phyloP scores from a whole-genome alignment of 306 rosid genomes.

The Prunus salicina region DNA sequence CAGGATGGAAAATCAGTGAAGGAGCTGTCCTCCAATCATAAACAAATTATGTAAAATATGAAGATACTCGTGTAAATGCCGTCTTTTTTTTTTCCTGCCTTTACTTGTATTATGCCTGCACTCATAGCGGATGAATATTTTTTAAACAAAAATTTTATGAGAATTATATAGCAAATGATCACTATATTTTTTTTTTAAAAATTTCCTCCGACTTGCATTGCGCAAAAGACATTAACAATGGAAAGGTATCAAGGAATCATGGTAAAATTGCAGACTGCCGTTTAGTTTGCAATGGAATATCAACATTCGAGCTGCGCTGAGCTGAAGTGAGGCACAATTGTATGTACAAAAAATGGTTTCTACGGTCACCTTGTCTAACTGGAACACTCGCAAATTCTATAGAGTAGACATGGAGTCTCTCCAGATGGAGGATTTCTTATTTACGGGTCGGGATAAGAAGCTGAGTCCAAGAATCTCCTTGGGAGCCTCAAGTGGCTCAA shows the following conservation, averaged over 20 bases:
- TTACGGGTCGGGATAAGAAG: slow-evolving; percentile 41
- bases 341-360: neutral
- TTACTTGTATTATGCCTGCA: neutral
- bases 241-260: neutral
- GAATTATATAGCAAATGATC: too few relatives aligned
- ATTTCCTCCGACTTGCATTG: neutral
- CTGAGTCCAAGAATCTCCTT: slow-evolving; percentile 58
- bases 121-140: too few relatives aligned
- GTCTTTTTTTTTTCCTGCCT: neutral
- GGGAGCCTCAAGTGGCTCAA: slow-evolving; percentile 39
- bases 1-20: slow-evolving; percentile 87
- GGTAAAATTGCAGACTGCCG: neutral
- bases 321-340: neutral
- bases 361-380: neutral
- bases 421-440: slow-evolving; percentile 40
- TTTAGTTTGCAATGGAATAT: neutral
- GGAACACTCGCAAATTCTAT: slow-evolving; percentile 6
- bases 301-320: neutral
- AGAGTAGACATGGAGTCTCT: slow-evolving; percentile 38
- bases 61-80: slow-evolving; percentile 29
- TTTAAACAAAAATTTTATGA: too few relatives aligned
- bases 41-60: slow-evolving; percentile 14
- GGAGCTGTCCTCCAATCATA: slow-evolving; percentile 89
- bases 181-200: neutral
- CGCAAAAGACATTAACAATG: neutral